Evolutionary conservation across 2,329 filamentous ascomycete genomes (phyloP), one percentile per base, ranked within the genome.

Genomic region (Nothophaeocryptopus gaeumannii): DNA sequence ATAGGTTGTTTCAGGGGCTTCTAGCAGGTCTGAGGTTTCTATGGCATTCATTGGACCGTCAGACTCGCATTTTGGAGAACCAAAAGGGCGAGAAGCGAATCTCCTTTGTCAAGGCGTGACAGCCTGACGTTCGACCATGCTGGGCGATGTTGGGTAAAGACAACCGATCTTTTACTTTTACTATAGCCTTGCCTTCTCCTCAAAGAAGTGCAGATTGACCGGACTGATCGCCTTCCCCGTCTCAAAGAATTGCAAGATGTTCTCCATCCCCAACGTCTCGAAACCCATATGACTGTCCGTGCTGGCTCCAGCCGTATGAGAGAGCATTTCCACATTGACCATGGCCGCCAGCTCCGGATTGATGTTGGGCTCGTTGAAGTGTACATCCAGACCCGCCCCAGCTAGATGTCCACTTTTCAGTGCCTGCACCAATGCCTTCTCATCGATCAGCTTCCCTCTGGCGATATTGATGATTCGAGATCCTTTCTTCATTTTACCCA

Each of bases 381-480:
- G 80, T 11, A 88, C 84, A 60, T 87, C 84, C 35, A 88, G 67
- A 0, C 81, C 84, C 0, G 78, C 80, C 1, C 77, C 70, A 1
- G 70, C 67, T 0, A 88, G 53, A 0, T 65, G 61, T 0, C 78
- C 79, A 2, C 66, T 61, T 46, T 83, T 77, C 11, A 88, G 67
- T 3, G 83, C 83, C 15, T 75, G 73, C 0, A 78, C 77, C 5
- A 88, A 68, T 10, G 82, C 83, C 3, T 79, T 77, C 58, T 86
- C 83, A 54, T 87, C 82, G 3, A 88, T 78, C 3, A 88, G 71
- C 29, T 75, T 77, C 0, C 84, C 84, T 8, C 84, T 71, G 5
- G 84, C 83, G 29, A 87, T 77, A 60, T 87, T 88, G 31, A 88
- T 80, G 37, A 88, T 74, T 0, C 83, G 70, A 2, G 76, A 71